Percentiles rank a stretch among this genome's conserved stretches.
Evolutionary conservation across 2,329 filamentous ascomycete genomes (phyloP).

Genomic region (Fusarium sp.): DNA sequence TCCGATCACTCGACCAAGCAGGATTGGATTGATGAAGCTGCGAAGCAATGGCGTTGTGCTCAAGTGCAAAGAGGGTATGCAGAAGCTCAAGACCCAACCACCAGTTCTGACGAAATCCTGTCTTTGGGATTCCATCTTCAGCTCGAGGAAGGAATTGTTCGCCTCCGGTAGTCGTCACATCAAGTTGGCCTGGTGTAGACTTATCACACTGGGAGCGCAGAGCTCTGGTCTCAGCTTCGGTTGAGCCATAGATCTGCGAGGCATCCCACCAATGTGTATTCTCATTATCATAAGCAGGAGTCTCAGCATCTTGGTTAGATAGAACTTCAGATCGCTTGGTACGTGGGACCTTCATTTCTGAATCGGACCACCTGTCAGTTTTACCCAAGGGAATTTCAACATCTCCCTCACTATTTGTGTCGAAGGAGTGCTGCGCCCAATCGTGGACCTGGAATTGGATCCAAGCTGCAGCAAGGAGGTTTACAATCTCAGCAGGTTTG

Average conservation of each 20-base stretch:
- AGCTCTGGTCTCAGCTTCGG: slow-evolving; percentile 14
- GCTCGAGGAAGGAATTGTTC: slow-evolving; percentile 26
- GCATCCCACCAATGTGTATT: slow-evolving; percentile 34
- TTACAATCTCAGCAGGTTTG: slow-evolving; percentile 30
- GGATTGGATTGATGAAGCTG: slow-evolving; percentile 30
- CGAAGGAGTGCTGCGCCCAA: slow-evolving; percentile 19
- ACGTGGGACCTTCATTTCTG: slow-evolving; percentile 14
- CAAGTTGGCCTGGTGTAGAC: slow-evolving; percentile 13
- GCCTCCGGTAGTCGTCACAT: background rate
- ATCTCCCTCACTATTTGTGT: slow-evolving; percentile 3
- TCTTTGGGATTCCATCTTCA: slow-evolving; percentile 20
- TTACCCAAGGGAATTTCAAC: slow-evolving; percentile 14
- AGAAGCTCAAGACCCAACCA: slow-evolving; percentile 32
- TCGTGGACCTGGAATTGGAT: slow-evolving; percentile 35
- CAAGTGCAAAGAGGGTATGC: slow-evolving; percentile 26
- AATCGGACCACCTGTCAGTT: slow-evolving; percentile 14
- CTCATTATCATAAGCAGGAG: slow-evolving; percentile 29
- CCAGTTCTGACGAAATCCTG: slow-evolving; percentile 32
- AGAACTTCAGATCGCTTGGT: background rate
- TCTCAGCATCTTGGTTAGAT: slow-evolving; percentile 11
- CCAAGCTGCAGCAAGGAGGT: slow-evolving; percentile 33
- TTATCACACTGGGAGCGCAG: slow-evolving; percentile 1
- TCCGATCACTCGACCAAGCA: slow-evolving; percentile 23
- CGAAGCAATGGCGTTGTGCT: slow-evolving; percentile 28
- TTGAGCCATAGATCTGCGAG: slow-evolving; percentile 34